These are phyloP conservation scores for Olyra latifolia DNA, from an alignment of 176 grass and related monocot genomes.

Conservation along the genomic window DNA sequence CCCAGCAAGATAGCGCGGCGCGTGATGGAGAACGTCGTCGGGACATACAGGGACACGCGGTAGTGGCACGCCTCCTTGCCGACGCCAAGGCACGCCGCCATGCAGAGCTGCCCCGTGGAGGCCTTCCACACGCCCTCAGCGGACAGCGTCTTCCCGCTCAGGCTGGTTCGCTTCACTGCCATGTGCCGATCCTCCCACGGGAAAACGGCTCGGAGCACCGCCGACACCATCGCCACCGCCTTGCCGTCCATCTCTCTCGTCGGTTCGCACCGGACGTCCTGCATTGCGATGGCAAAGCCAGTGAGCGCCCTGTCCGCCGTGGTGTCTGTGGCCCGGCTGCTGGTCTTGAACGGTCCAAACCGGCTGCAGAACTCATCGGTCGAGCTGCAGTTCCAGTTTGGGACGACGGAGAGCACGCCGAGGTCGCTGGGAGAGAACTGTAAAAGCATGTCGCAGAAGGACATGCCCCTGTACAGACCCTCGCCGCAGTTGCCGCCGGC, in stretches of 20 bases:
- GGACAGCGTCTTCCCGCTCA: constrained; percentile 43
- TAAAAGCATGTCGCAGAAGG: constrained; percentile 39
- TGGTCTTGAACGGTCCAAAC: constrained; percentile 51
- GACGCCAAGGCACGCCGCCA: constrained; percentile 46
- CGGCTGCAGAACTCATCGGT: constrained; percentile 35
- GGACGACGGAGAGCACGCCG: constrained; percentile 34
- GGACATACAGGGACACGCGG: constrained; percentile 55
- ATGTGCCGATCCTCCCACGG: constrained; percentile 38
- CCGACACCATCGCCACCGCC: constrained; percentile 37
- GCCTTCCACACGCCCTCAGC: constrained; percentile 58
- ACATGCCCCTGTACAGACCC: constrained; percentile 38
- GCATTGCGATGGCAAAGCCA: constrained; percentile 44
- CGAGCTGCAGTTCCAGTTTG: constrained; percentile 43
- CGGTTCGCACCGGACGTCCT: constrained; percentile 45
- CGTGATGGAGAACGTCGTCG: constrained; percentile 46
- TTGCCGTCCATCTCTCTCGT: background rate
- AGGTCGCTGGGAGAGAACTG: background rate
- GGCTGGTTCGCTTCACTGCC: background rate
- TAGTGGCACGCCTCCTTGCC: constrained; percentile 23
- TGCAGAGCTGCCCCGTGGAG: constrained; percentile 46
- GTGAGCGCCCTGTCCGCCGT: background rate
- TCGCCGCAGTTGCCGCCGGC: constrained; percentile 2
- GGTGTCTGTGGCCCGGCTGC: background rate
- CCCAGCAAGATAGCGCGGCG: constrained; percentile 39
- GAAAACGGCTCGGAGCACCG: constrained; percentile 38